Evolutionary conservation across 192 early-diverging fungal genomes (phyloP), one percentile per base, ranked within the genome.

Genomic region (Umbelopsis ramanniana): DNA sequence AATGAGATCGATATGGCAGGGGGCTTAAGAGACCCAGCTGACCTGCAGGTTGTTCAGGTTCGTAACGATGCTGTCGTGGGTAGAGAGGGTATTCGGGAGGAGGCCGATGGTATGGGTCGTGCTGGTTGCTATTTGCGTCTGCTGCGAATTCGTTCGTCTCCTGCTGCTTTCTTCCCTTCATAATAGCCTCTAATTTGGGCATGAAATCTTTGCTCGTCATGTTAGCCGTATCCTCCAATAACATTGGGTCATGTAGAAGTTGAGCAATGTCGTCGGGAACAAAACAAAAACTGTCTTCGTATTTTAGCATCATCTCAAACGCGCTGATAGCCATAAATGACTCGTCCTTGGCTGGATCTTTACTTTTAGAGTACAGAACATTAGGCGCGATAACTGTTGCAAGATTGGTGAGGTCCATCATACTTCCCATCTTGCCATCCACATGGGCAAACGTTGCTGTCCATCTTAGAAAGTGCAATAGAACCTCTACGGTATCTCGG

Each of bases 341-440:
- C 46, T 93, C 88, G 67, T 90, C 89, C 24, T 93, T 88, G 21
- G 84, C 77, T 23, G 94, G 91, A 76, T 94, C 96, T 78, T 93
- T 93, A 52, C 87, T 88, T 76, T 93, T 90, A 14, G 89, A 89
- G 73, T 93, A 95, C 33, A 97, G 83, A 43, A 99, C 91, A 73
- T 96, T 98, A 23, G 97, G 97, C 23, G 95, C 90, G 46, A 99
- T 93, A 2, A 99, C 93, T 0, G 94, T 97, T 0, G 96, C 93
- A 60, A 99, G 77, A 73, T 98, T 99, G 55, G 88, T 88, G 8
- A 94, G 77, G 79, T 95, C 93, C 97, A 99, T 99, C 81, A 93
- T 93, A 73, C 93, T 96, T 14, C 94, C 93, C 2, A 84, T 85
- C 70, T 92, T 89, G 68, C 86, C 85, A 48, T 87, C 83, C 55